A percentile compares a stretch with the other conserved stretches of the same genome.
Evolutionary conservation across 345 rosid genomes (phyloP).

Genomic region (Erysimum cheiranthoides): DNA sequence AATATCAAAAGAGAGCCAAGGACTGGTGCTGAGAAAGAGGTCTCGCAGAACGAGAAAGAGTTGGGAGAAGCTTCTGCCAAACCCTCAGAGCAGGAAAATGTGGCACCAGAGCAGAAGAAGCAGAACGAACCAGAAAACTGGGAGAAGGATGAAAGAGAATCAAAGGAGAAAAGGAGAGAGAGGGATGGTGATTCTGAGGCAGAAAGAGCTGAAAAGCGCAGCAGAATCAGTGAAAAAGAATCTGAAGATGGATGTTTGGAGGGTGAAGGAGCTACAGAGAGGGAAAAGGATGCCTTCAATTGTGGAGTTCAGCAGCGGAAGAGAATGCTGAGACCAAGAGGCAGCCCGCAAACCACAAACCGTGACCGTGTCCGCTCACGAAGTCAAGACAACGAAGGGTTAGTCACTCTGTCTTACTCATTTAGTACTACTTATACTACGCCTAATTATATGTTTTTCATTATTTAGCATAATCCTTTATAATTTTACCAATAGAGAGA

Average conservation of each 20-base stretch:
- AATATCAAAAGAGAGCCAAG: constrained; percentile 68
- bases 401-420: constrained; percentile 41
- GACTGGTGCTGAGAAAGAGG: constrained; percentile 73
- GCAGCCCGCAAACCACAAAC: constrained; percentile 79
- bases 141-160: constrained; percentile 78
- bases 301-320: constrained; percentile 95
- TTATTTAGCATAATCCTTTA: constrained; percentile 21
- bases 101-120: constrained; percentile 67
- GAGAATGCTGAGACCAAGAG: constrained; percentile 95
- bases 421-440: constrained; percentile 36
- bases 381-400: constrained; percentile 91
- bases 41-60: constrained; percentile 65
- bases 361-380: constrained; percentile 75
- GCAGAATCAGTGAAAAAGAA: constrained; percentile 69
- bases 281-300: constrained; percentile 80
- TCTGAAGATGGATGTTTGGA: constrained; percentile 91
- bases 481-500: constrained; percentile 34
- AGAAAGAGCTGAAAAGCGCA: constrained; percentile 85
- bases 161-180: constrained; percentile 84
- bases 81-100: constrained; percentile 65
- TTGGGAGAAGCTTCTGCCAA: constrained; percentile 67
- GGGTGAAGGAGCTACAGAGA: constrained; percentile 76
- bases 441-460: constrained; percentile 22
- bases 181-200: constrained; percentile 79
- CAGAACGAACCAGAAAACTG: constrained; percentile 71